phyloP scores from a whole-genome alignment of 768 basidiomycete species.

The Sporobolomyces pararoseus region DNA sequence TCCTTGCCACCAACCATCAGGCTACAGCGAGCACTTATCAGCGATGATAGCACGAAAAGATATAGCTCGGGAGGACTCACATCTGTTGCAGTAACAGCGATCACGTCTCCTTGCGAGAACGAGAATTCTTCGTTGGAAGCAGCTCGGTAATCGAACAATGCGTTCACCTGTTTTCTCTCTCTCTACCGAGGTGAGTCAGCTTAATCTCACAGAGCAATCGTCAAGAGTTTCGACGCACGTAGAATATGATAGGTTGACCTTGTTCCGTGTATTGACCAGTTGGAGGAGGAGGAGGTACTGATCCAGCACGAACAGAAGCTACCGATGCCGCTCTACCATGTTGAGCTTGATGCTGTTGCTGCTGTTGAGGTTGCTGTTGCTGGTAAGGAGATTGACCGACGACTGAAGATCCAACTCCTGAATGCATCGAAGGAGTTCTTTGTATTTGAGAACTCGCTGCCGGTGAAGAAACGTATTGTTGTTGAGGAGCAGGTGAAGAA shows the following conservation, averaged over 20 bases:
- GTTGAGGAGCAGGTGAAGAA: constrained; percentile 7
- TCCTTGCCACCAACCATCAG: constrained; percentile 97
- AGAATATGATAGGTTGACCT: constrained; percentile 77
- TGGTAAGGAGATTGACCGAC: constrained; percentile 5
- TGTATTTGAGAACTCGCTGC: constrained; percentile 11
- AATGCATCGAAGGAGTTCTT: constrained; percentile 20
- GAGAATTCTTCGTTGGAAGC: constrained; percentile 91
- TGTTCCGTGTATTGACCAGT: constrained; percentile 77
- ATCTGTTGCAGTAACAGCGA: constrained; percentile 87
- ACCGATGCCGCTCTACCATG: constrained; percentile 46
- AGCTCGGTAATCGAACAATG: constrained; percentile 78
- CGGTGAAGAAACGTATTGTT: not conserved
- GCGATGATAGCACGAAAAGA: not conserved
- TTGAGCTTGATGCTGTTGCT: not conserved
- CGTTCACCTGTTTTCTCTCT: constrained; percentile 61
- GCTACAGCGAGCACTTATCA: constrained; percentile 15
- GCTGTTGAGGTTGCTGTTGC: constrained; percentile 42
- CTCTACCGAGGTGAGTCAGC: not conserved
- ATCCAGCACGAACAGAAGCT: constrained; percentile 32
- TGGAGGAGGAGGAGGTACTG: constrained; percentile 19
- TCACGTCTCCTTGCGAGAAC: constrained; percentile 90
- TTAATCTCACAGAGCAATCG: no score
- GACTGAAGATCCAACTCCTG: constrained; percentile 12
- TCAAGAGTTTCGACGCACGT: constrained; percentile 50
- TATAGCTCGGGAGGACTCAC: no score